phyloP scores from a whole-genome alignment of 495 filamentous ascomycete genomes.

The Hyaloscypha hepaticicola region DNA sequence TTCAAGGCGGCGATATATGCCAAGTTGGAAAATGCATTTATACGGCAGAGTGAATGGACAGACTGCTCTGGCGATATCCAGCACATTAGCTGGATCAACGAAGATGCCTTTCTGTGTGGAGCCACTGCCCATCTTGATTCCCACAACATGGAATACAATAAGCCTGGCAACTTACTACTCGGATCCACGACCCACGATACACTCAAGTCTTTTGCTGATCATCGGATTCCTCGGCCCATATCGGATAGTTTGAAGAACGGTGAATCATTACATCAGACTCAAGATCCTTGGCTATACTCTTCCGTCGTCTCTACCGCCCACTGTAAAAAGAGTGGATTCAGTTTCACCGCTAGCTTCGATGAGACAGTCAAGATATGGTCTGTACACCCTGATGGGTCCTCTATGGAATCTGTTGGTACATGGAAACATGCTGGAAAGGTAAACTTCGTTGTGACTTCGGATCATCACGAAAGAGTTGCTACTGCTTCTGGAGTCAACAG shows the following conservation, averaged over 20 bases:
- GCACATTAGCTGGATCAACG: conserved; percentile 54
- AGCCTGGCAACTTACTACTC: conserved; percentile 70
- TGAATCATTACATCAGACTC: conserved; percentile 58
- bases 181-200: conserved; percentile 57
- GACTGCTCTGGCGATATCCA: conserved; percentile 60
- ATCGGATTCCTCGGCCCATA: conserved; percentile 57
- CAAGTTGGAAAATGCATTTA: conserved; percentile 45
- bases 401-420: conserved; percentile 45
- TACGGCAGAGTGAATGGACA: conserved; percentile 47
- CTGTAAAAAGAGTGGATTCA: conserved; percentile 49
- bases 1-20: conserved; percentile 42
- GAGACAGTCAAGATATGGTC: conserved; percentile 76
- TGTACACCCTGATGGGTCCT: conserved; percentile 35
- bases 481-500: conserved; percentile 50
- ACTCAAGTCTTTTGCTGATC: conserved; percentile 67
- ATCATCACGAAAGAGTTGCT: conserved; percentile 43
- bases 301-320: conserved; percentile 78
- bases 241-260: conserved; percentile 45
- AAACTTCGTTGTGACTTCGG: conserved; percentile 65
- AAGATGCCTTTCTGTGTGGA: conserved; percentile 57
- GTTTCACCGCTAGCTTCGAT: conserved; percentile 84
- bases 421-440: conserved; percentile 68
- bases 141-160: conserved; percentile 82
- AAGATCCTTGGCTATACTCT: conserved; percentile 68
- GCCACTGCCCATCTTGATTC: conserved; percentile 72